Conservation (phyloP, 148 eudicot species). For the Diospyros lotus region DNA sequence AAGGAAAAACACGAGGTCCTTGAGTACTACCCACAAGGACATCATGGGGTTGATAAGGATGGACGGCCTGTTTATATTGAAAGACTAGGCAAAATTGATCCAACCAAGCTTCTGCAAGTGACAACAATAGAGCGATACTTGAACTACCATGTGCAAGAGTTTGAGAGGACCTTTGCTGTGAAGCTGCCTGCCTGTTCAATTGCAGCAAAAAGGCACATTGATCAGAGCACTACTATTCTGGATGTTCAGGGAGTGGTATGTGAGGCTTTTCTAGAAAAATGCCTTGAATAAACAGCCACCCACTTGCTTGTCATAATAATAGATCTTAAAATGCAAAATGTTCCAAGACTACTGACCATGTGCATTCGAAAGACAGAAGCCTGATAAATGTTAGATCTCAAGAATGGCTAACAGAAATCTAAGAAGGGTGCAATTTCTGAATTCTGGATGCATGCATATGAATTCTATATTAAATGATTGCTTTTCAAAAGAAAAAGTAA, state of each 20-base stretch:
- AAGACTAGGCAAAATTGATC: constrained; percentile 69
- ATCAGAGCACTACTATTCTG: constrained; percentile 86
- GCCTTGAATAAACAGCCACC: neutral
- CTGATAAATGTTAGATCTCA: too few species aligned
- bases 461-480: neutral
- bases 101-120: constrained; percentile 69
- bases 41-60: constrained; percentile 92
- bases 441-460: neutral
- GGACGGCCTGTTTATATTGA: constrained; percentile 92
- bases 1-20: constrained; percentile 69
- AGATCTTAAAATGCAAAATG: neutral
- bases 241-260: constrained; percentile 97
- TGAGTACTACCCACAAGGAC: constrained; percentile 82
- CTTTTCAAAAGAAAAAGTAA: neutral
- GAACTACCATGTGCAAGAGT: constrained; percentile 79
- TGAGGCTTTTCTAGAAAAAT: neutral
- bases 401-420: neutral
- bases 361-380: too few species aligned
- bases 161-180: constrained; percentile 59
- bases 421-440: neutral
- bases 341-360: too few species aligned
- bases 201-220: constrained; percentile 75
- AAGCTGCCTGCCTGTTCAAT: constrained; percentile 86
- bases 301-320: neutral
- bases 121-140: constrained; percentile 73